Evolutionary conservation across 257 asterid genomes (phyloP), one percentile per base, ranked within the genome.

Genomic region (Solanum corneliomulleri): DNA sequence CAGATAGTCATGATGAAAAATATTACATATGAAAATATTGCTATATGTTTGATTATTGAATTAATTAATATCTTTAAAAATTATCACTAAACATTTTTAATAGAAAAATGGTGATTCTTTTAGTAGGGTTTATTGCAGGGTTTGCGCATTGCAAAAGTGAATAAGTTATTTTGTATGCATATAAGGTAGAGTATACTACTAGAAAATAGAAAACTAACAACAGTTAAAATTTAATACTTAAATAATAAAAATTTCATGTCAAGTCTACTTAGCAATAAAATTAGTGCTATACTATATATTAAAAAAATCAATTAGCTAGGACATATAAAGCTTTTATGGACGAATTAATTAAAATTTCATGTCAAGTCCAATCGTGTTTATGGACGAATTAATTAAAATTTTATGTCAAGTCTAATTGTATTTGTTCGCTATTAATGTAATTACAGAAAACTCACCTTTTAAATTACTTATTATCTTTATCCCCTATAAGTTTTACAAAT

Each of bases 401-500:
- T 33, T 0, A 33, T 33, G 35, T 33, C 35, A 33, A 33, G 35
- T 33, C 5, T 33, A 7, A 23, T 23, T 0, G 64, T 18, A 11
- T 56, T 56, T 18, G 64, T 18, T 56, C 20, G 64, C 47, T 42
- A 42, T 42, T 42, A 12, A 42, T 42, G 47, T 37, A 37, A 37
- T 37, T 1, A 37, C 0, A 6, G 1, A 35, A 35, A 35, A 0
- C 0, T 37, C 7, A 37, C 39, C 1, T 37, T 37, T 5, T 37
- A 5, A 0, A 0, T 37, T 37, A 37, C 0, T 6, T 37, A 37
- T 37, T 37, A 37, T 5, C 39, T 5, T 37, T 6, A 5, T 37
- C 0, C 2, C 7, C 7, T 37, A 1, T 37, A 37, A 37, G 2
- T 37, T 37, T 37, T 5, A 37, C 0, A 37, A 37, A 37, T 37